A percentile compares a stretch with the other conserved stretches of the same genome.
Conservation (phyloP, 2,329 filamentous ascomycete genomes). For the Dactylellina cionopaga region DNA sequence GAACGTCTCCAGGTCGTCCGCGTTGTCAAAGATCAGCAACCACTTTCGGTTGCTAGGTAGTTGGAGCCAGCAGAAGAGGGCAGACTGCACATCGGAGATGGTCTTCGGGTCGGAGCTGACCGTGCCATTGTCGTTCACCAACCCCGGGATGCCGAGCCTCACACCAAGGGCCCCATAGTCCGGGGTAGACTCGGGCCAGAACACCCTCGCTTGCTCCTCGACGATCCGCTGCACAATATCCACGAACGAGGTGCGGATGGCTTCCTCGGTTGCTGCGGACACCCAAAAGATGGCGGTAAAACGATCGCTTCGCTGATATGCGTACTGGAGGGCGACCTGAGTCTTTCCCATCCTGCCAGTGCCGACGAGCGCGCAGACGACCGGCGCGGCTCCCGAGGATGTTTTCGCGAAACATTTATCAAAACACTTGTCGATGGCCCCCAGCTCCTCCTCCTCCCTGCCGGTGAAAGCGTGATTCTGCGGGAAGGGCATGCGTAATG, state of each 20-base stretch:
- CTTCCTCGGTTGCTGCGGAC: slow-evolving; percentile 1
- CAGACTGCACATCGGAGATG: not conserved
- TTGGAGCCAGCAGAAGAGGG: slow-evolving; percentile 2
- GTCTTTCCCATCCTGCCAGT: no score
- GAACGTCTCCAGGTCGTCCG: no score
- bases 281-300: slow-evolving; percentile 22
- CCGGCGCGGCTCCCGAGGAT: not conserved
- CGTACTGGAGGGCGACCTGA: slow-evolving; percentile 21
- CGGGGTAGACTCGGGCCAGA: slow-evolving; percentile 11
- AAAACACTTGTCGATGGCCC: not conserved
- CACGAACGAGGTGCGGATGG: slow-evolving; percentile 2
- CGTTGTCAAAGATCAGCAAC: slow-evolving; percentile 30
- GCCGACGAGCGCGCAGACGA: slow-evolving; percentile 4
- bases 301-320: not conserved
- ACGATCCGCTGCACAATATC: slow-evolving; percentile 22
- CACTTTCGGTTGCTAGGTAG: slow-evolving; percentile 1
- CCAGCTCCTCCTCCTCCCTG: not conserved
- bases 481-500: not conserved
- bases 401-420: not conserved
- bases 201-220: not conserved
- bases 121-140: not conserved
- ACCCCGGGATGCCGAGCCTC: slow-evolving; percentile 5
- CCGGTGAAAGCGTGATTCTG: slow-evolving; percentile 5
- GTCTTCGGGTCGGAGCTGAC: not conserved
- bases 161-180: not conserved